Evolutionary conservation across 2,329 filamentous ascomycete genomes (phyloP).

Genomic region (Penicillium sp.): DNA sequence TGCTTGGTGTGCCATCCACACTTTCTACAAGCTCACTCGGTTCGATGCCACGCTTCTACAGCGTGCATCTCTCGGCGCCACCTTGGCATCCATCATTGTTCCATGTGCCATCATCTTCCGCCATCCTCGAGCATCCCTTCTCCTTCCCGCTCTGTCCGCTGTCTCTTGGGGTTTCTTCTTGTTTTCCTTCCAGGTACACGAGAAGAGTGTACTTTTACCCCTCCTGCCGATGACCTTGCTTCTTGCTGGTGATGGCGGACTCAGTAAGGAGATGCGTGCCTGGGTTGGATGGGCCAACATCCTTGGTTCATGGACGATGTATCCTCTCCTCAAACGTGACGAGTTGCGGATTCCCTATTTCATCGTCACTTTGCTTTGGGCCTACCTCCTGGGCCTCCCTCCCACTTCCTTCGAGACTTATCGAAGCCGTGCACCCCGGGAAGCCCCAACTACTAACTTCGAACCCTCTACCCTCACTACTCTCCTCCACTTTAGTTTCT

Average conservation of each 20-base stretch:
- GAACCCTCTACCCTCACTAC: conserved; percentile 62
- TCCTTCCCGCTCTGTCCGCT: conserved; percentile 78
- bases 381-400: conserved; percentile 84
- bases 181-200: conserved; percentile 96
- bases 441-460: conserved; percentile 41
- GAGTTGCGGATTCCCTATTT: conserved; percentile 81
- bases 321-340: conserved; percentile 82
- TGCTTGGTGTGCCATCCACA: conserved; percentile 92
- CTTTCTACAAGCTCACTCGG: conserved; percentile 79
- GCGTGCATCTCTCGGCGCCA: conserved; percentile 71
- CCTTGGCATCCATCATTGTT: conserved; percentile 73
- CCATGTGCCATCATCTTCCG: conserved; percentile 79
- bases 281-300: conserved; percentile 98
- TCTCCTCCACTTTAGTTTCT: conserved; percentile 74
- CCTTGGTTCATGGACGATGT: conserved; percentile 89
- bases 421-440: conserved; percentile 48
- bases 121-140: conserved; percentile 72
- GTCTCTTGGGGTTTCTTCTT: conserved; percentile 97
- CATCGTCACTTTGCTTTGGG: conserved; percentile 84
- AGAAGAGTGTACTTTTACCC: conserved; percentile 93
- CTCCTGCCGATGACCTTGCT: conserved; percentile 91
- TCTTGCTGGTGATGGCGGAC: conserved; percentile 73
- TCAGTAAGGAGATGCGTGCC: conserved; percentile 73
- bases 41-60: conserved; percentile 75
- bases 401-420: conserved; percentile 73